A percentile compares a stretch with the other conserved stretches of the same genome.
phyloP scores from a whole-genome alignment of 495 filamentous ascomycete genomes.

The Penicillium silybi region DNA sequence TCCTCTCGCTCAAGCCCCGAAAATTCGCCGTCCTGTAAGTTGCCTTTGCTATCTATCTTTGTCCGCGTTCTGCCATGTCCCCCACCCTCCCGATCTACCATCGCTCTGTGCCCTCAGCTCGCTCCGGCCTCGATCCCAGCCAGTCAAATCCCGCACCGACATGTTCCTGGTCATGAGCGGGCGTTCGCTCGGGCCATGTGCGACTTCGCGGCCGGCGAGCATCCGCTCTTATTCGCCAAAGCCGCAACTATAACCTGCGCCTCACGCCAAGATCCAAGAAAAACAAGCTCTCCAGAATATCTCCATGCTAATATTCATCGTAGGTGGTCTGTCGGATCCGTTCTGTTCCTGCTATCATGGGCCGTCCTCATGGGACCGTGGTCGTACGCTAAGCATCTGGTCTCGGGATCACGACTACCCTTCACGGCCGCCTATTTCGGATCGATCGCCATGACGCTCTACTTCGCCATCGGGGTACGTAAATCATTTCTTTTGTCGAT shows the following conservation, averaged over 20 bases:
- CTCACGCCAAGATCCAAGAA: conserved; percentile 20
- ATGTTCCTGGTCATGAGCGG: conserved; percentile 20
- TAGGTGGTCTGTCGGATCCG: conserved; percentile 93
- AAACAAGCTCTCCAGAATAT: conserved; percentile 14
- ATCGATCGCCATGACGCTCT: conserved; percentile 83
- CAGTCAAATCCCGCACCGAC: conserved; percentile 14
- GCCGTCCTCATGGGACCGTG: conserved; percentile 88
- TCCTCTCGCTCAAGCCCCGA: conserved; percentile 70
- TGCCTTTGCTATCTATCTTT: conserved; percentile 7
- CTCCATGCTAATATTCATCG: conserved; percentile 20
- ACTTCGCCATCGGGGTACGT: conserved; percentile 89
- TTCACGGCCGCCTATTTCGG: conserved; percentile 98
- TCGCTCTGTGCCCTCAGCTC: not conserved
- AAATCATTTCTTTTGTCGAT: conserved; percentile 11
- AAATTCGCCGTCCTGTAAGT: conserved; percentile 98
- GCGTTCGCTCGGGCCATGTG: conserved; percentile 24
- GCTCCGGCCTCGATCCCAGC: not conserved
- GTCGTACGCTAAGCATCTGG: conserved; percentile 76
- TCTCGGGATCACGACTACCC: conserved; percentile 79
- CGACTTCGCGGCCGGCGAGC: conserved; percentile 1
- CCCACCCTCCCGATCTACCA: conserved; percentile 1
- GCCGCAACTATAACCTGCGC: conserved; percentile 15
- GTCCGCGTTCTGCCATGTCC: not conserved
- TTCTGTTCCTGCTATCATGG: conserved; percentile 89
- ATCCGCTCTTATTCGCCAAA: conserved; percentile 7